A percentile compares a stretch with the other conserved stretches of the same genome.
Conservation (phyloP, 78 protist species). For the Salpingoeca rosetta region DNA sequence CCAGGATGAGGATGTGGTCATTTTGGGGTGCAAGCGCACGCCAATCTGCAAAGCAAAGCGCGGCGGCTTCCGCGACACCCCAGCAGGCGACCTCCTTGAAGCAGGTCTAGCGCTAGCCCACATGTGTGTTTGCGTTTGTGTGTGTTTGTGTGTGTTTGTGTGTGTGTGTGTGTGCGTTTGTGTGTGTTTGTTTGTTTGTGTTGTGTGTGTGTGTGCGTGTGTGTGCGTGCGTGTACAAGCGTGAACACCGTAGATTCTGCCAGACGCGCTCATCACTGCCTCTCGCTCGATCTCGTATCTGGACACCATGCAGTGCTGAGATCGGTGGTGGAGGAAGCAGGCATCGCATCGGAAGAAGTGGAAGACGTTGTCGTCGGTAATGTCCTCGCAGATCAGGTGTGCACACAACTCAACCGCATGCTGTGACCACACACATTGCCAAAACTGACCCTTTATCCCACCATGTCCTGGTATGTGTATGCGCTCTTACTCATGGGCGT, state of each 20-base stretch:
- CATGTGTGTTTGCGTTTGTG: too few relatives aligned
- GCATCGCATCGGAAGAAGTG: slow-evolving; percentile 36
- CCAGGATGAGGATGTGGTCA: slow-evolving; percentile 12
- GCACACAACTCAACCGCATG: not conserved
- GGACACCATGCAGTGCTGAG: slow-evolving; percentile 22
- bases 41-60: slow-evolving; percentile 56
- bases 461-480: not conserved
- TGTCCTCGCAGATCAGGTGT: not conserved
- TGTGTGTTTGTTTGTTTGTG: too few relatives aligned
- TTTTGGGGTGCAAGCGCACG: slow-evolving; percentile 44
- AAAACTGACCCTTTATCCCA: not conserved
- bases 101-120: slow-evolving; percentile 39
- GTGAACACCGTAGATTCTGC: not conserved
- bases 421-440: not conserved
- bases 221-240: not conserved
- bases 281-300: not conserved
- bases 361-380: slow-evolving; percentile 34
- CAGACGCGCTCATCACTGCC: not conserved
- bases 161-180: too few relatives aligned
- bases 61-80: slow-evolving; percentile 66
- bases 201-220: too few relatives aligned
- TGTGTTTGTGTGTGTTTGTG: too few relatives aligned
- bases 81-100: slow-evolving; percentile 49
- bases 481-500: too few relatives aligned
- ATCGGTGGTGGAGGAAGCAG: slow-evolving; percentile 33